Evolutionary conservation across 2,329 filamentous ascomycete genomes (phyloP), one percentile per base, ranked within the genome.

Genomic region (Colletotrichum godetiae): DNA sequence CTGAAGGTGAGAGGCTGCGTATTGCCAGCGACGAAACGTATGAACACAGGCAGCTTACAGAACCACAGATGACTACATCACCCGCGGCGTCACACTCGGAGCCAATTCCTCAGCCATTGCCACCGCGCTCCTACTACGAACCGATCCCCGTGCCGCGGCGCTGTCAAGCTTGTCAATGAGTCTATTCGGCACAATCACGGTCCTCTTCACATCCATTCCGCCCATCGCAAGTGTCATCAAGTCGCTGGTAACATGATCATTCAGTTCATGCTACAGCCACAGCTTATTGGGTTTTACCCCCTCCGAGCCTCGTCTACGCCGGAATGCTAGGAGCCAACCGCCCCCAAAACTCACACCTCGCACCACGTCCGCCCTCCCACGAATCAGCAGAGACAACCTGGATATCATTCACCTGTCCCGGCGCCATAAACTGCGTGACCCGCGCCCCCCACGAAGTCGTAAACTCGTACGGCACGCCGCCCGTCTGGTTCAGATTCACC

Each of bases 121-220:
- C 1, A 91, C 90, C 4, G 89, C 90, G 0, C 78, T 91, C 42
- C 80, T 92, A 2, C 79, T 92, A 2, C 82, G 85, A 2, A 87
- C 86, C 1, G 89, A 92, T 74, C 89, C 89, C 1, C 84, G 89
- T 56, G 89, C 89, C 6, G 90, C 89, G 0, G 89, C 90, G 22
- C 81, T 91, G 63, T 89, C 88, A 22, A 90, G 88, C 75, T 79
- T 92, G 29, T 88, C 88, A 0, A 91, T 92, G 90, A 88, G 86
- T 63, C 75, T 91, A 10, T 91, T 92, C 76, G 89, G 89, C 10
- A 88, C 89, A 2, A 86, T 91, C 12, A 91, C 88, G 0, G 86
- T 91, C 19, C 80, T 89, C 5, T 86, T 91, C 76, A 91, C 89
- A 1, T 89, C 88, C 1, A 86, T 91, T 49, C 88, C 89, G 12